Percentiles rank a stretch among this genome's conserved stretches.
Conservation (phyloP, 2,329 filamentous ascomycete genomes). For the Didymella arachidicola region DNA sequence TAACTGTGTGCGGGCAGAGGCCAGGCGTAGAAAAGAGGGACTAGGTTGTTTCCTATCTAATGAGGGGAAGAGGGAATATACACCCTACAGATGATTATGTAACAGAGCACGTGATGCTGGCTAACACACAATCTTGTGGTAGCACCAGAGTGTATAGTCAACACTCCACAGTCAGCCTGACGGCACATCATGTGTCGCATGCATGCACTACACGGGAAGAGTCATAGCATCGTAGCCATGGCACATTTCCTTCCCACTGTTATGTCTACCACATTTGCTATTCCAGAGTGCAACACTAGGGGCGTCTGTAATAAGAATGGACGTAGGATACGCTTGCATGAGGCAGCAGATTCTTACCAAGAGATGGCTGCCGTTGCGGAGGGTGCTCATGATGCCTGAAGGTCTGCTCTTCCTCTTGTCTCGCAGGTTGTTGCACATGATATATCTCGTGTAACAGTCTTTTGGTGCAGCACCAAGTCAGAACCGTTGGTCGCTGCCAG, state of each 20-base stretch:
- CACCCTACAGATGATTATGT: too few species aligned
- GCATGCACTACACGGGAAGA: conserved; percentile 1
- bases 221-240: background rate
- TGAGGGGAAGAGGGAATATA: too few species aligned
- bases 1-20: too few species aligned
- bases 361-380: background rate
- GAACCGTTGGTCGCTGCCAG: background rate
- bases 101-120: too few species aligned
- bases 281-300: background rate
- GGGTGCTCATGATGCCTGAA: background rate
- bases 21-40: too few species aligned
- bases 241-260: background rate
- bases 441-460: conserved; percentile 1
- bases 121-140: too few species aligned
- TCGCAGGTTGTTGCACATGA: background rate
- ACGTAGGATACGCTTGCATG: background rate
- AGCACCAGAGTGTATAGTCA: background rate
- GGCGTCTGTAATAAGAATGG: background rate
- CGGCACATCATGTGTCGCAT: background rate
- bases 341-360: background rate
- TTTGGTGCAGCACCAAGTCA: background rate
- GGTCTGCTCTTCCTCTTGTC: background rate
- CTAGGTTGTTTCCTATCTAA: too few species aligned
- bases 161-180: background rate
- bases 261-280: background rate